These are phyloP conservation scores for Leccinum disarticulatum DNA, from an alignment of 768 basidiomycete genomes.

Conservation along the genomic window DNA sequence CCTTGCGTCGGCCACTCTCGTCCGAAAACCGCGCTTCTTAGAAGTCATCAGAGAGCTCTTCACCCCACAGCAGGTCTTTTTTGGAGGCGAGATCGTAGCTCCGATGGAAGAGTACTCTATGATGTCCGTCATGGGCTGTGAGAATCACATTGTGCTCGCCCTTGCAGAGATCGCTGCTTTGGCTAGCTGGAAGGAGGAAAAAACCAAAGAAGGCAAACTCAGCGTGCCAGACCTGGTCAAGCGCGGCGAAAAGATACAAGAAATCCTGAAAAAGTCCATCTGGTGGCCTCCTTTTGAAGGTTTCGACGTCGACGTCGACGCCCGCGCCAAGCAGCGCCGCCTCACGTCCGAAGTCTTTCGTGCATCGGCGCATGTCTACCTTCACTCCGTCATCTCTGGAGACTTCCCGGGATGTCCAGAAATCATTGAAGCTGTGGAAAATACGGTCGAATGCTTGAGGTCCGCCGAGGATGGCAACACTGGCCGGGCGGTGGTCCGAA, in stretches of 20 bases:
- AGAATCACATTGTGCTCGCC: conserved; percentile 75
- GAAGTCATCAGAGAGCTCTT: conserved; percentile 57
- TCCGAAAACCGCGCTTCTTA: conserved; percentile 56
- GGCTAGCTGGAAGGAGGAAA: conserved; percentile 59
- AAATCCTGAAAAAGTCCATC: conserved; percentile 25
- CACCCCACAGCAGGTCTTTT: conserved; percentile 19
- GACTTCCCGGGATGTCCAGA: conserved; percentile 66
- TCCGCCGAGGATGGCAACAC: conserved; percentile 37
- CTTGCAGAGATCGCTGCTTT: conserved; percentile 72
- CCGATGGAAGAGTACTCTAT: conserved; percentile 55
- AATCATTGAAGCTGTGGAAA: conserved; percentile 52
- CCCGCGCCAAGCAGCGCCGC: conserved; percentile 36
- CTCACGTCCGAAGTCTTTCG: conserved; percentile 67
- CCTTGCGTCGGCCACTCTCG: conserved; percentile 72
- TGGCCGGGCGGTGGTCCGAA: conserved; percentile 61
- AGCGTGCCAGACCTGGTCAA: conserved; percentile 61
- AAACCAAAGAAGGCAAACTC: conserved; percentile 43
- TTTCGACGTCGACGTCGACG: neutral
- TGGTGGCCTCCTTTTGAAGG: conserved; percentile 6
- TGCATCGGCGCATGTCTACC: conserved; percentile 69
- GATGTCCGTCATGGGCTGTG: conserved; percentile 84
- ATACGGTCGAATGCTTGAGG: conserved; percentile 50
- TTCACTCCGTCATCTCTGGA: conserved; percentile 75
- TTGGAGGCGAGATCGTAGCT: conserved; percentile 39
- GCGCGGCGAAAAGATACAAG: conserved; percentile 53